phyloP scores from a whole-genome alignment of 192 early-diverging fungal species.

The Pecoramyces ruminantium region DNA sequence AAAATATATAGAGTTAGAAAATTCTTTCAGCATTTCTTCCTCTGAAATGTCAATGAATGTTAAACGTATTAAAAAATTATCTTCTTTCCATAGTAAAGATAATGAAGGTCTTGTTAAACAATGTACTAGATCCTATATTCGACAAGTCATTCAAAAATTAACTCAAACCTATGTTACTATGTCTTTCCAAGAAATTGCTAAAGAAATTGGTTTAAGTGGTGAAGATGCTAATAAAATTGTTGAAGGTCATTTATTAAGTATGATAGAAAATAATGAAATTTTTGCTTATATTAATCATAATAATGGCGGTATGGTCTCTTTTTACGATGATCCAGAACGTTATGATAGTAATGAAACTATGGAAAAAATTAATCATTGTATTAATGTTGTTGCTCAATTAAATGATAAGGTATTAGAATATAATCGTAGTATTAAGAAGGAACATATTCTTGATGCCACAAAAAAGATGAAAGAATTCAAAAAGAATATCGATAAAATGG shows the following conservation, averaged over 20 bases:
- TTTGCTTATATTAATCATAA: constrained; percentile 17
- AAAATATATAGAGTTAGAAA: constrained; percentile 38
- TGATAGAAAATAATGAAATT: constrained; percentile 34
- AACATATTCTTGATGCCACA: not conserved
- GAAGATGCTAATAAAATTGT: constrained; percentile 16
- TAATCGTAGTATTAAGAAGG: not conserved
- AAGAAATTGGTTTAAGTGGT: constrained; percentile 18
- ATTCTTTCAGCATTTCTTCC: constrained; percentile 17
- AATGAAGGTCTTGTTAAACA: constrained; percentile 49
- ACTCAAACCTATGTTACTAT: constrained; percentile 64
- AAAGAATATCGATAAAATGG: not conserved
- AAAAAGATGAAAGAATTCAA: not conserved
- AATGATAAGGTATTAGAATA: constrained; percentile 8
- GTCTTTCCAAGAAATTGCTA: constrained; percentile 49
- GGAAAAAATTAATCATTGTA: constrained; percentile 21
- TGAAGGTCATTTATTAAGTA: constrained; percentile 31
- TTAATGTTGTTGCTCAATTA: constrained; percentile 12
- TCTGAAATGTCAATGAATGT: not conserved
- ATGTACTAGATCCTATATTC: constrained; percentile 18
- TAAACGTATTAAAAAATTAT: not conserved
- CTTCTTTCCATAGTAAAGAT: not conserved
- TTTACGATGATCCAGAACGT: constrained; percentile 39
- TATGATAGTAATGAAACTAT: constrained; percentile 19
- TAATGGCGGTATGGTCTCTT: constrained; percentile 46
- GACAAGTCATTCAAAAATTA: constrained; percentile 40